Base-by-base conservation (phyloP, 345 rosid genomes). In the Chamaenerion angustifolium region DNA sequence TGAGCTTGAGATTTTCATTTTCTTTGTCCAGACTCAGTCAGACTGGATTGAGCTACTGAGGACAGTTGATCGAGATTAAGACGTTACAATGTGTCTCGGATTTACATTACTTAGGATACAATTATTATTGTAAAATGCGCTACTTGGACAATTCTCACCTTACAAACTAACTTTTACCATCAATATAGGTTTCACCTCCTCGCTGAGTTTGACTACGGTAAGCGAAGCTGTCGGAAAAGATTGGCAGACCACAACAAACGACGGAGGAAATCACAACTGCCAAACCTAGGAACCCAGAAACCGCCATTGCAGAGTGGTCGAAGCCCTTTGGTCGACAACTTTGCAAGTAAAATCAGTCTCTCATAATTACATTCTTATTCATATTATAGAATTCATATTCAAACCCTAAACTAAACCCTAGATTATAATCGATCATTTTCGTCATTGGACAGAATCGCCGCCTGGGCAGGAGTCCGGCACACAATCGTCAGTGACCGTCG, bases 181-280 rank as follows among this genome's bases (percentile, higher is more conserved):
- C 25, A n/a, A n/a, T n/a, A 21, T 13, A 92, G 98, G 66, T 92
- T 92, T 59, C 98, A 92, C 70, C 63, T 84, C 52, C 93, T 92
- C 35, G 65, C 85, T 41, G 95, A 87, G 63, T 92, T 92, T 59
- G 98, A 92, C 63, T 87, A 92, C 43, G 98, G 98, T 12, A 92
- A 92, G 67, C 89, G 98, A 40, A 92, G 98, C 72, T 92, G 98
- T 73, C 71, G 98, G 53, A 87, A 80, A 64, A 69, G 98, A 56
- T 60, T 92, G 54, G 96, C 98, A 0, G 98, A 87, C 76, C 98
- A 92, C 68, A 92, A 92, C 52, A 87, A 96, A 5, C 82, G 98
- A 19, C 67, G 98, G 58, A 66, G 96, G 61, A 92, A 92, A 59
- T 83, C 95, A 42, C 78, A 73, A 40, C 77, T 70, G 48, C 78